Conservation (phyloP, 2,329 filamentous ascomycete species). For the Tolypocladium ovalisporum region DNA sequence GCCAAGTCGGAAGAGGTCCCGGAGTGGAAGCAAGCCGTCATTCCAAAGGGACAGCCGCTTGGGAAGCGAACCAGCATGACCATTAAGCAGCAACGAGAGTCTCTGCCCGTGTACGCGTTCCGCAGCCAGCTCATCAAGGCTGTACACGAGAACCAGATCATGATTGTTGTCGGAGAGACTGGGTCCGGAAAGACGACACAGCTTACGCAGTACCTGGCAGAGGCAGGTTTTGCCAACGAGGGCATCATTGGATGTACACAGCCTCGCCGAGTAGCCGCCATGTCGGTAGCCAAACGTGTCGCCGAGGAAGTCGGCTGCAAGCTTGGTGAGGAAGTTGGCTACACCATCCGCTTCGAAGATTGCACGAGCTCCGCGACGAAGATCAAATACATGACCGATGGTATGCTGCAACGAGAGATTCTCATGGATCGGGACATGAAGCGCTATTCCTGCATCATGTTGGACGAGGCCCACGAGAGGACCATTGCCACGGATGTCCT, state of each 20-base stretch:
- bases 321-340: slow-evolving; percentile 86
- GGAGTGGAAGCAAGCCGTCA: slow-evolving; percentile 84
- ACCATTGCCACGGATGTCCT: slow-evolving; percentile 94
- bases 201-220: slow-evolving; percentile 86
- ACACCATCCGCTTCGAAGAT: slow-evolving; percentile 96
- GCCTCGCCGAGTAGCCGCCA: slow-evolving; percentile 90
- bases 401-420: slow-evolving; percentile 94
- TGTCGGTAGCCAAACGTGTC: slow-evolving; percentile 96
- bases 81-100: slow-evolving; percentile 91
- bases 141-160: slow-evolving; percentile 73
- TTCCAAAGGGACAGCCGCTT: slow-evolving; percentile 67
- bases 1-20: slow-evolving; percentile 60
- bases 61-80: slow-evolving; percentile 83
- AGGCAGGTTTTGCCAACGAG: slow-evolving; percentile 77
- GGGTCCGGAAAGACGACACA: slow-evolving; percentile 97
- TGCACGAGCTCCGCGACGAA: slow-evolving; percentile 76
- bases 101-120: slow-evolving; percentile 81
- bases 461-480: slow-evolving; percentile 95
- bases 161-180: slow-evolving; percentile 96
- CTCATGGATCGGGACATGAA: slow-evolving; percentile 81
- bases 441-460: slow-evolving; percentile 92
- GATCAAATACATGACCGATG: slow-evolving; percentile 99
- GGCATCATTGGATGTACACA: slow-evolving; percentile 95
- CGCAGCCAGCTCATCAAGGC: slow-evolving; percentile 80
- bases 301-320: slow-evolving; percentile 89